These are phyloP conservation scores for Geotrichum citri-aurantii DNA, from an alignment of 1,139 yeast species.

Conservation along the genomic window DNA sequence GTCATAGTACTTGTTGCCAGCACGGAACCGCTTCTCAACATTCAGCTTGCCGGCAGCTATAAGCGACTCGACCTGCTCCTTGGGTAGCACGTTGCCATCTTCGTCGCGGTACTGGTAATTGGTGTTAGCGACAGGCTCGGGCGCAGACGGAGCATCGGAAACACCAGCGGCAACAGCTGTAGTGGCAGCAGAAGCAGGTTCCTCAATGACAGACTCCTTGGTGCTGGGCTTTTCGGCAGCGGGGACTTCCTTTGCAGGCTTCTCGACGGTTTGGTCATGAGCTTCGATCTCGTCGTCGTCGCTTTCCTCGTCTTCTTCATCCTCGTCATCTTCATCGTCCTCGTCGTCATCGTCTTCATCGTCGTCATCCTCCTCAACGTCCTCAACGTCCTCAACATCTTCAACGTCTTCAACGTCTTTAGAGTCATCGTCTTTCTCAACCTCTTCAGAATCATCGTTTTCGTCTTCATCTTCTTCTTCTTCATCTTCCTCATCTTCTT, in stretches of 20 bases:
- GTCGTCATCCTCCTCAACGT: neutral
- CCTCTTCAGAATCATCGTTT: constrained; percentile 4
- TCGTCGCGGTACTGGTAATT: constrained; percentile 32
- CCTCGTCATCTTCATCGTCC: constrained; percentile 11
- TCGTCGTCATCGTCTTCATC: constrained; percentile 8
- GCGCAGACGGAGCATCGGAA: constrained; percentile 2
- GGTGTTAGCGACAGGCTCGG: constrained; percentile 13
- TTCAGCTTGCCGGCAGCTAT: constrained; percentile 25
- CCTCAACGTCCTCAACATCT: constrained; percentile 10
- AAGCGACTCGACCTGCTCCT: constrained; percentile 29
- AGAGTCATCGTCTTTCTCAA: neutral
- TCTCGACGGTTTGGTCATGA: neutral
- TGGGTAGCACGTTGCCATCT: constrained; percentile 31
- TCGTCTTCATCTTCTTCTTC: constrained; percentile 12
- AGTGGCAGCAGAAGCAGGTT: constrained; percentile 11
- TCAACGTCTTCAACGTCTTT: constrained; percentile 6
- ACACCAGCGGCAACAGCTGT: constrained; percentile 9
- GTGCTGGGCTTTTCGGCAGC: too few species aligned
- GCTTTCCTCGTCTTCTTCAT: constrained; percentile 10
- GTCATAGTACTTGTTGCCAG: constrained; percentile 15
- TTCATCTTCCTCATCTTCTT: constrained; percentile 11
- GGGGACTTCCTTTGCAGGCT: neutral
- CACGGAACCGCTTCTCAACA: constrained; percentile 21
- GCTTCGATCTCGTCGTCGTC: constrained; percentile 1
- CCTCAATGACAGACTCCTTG: too few species aligned